Evolutionary conservation across 371 early-diverging fungal species (phyloP).

Genomic region (Circinella minor): DNA sequence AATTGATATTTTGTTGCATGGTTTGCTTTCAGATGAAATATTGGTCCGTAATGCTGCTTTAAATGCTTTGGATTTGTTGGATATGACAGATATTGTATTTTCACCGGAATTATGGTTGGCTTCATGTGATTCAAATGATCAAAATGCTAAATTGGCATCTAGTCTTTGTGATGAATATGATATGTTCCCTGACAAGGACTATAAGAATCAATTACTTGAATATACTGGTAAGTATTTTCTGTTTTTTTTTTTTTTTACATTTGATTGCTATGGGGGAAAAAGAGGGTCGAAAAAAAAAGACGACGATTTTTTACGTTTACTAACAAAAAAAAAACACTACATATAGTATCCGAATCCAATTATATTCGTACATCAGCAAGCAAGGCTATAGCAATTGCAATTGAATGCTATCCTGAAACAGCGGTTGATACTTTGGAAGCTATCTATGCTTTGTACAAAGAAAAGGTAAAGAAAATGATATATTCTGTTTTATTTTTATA

Average conservation of each 20-base stretch:
- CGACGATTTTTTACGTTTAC: constrained; percentile 15
- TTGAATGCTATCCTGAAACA: constrained; percentile 58
- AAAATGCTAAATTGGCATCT: constrained; percentile 71
- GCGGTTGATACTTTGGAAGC: constrained; percentile 49
- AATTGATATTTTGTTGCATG: constrained; percentile 71
- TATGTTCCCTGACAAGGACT: constrained; percentile 63
- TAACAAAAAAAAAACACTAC: constrained; percentile 11
- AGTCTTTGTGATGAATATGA: constrained; percentile 82
- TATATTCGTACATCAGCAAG: constrained; percentile 78
- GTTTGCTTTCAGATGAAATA: constrained; percentile 73
- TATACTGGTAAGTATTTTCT: constrained; percentile 32
- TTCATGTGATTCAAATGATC: constrained; percentile 63
- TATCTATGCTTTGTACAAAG: constrained; percentile 60
- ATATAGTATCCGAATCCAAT: constrained; percentile 54
- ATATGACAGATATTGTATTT: constrained; percentile 71
- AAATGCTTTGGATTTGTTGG: constrained; percentile 70
- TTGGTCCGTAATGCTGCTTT: constrained; percentile 83
- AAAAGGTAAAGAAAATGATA: constrained; percentile 28
- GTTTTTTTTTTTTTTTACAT: too few relatives aligned
- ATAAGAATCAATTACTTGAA: constrained; percentile 56
- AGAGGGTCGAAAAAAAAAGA: background rate
- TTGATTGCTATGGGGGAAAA: too few relatives aligned
- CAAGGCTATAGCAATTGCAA: constrained; percentile 69
- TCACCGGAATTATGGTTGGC: constrained; percentile 69
- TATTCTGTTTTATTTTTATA: too few relatives aligned